Percentiles rank a stretch among this genome's conserved stretches.
Conservation (phyloP, 202 grass and related monocot genomes). For the Panicum hallii region DNA sequence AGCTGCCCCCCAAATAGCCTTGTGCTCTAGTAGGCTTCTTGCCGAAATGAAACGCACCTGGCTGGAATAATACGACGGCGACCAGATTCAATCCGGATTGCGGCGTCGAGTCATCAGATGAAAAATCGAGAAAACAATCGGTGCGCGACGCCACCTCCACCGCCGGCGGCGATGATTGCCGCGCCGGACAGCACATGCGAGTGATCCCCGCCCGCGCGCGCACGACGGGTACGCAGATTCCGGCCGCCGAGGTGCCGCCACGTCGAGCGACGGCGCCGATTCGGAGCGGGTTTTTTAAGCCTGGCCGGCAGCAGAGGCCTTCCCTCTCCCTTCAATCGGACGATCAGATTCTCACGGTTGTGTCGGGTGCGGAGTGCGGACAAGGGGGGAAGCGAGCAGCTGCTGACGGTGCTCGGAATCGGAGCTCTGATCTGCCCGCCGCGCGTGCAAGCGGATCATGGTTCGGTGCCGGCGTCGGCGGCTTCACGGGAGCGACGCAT, state of each 20-base stretch:
- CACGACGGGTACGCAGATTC: background rate
- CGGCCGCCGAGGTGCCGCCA: slow-evolving; percentile 8
- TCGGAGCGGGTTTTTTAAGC: background rate
- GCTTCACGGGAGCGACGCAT: slow-evolving; percentile 23
- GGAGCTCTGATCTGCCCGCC: slow-evolving; percentile 3
- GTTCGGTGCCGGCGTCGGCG: background rate
- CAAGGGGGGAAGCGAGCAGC: slow-evolving; percentile 1
- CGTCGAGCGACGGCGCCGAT: background rate
- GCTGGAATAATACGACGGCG: background rate
- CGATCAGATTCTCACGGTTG: background rate
- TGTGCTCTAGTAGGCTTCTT: slow-evolving; percentile 19
- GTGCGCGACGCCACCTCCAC: slow-evolving; percentile 3
- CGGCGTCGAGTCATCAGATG: background rate
- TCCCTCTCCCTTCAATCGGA: background rate
- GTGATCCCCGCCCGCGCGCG: background rate
- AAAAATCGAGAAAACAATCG: background rate
- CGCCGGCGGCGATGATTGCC: slow-evolving; percentile 41
- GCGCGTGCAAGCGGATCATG: background rate
- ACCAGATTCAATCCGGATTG: slow-evolving; percentile 20
- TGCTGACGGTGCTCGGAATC: background rate
- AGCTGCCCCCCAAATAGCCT: background rate
- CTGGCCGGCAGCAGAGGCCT: background rate
- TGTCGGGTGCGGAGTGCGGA: background rate
- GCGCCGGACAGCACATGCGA: slow-evolving; percentile 47
- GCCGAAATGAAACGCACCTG: slow-evolving; percentile 39